These are phyloP conservation scores for Glarea lozoyensis DNA, from an alignment of 495 filamentous ascomycete species.

Conservation along the genomic window DNA sequence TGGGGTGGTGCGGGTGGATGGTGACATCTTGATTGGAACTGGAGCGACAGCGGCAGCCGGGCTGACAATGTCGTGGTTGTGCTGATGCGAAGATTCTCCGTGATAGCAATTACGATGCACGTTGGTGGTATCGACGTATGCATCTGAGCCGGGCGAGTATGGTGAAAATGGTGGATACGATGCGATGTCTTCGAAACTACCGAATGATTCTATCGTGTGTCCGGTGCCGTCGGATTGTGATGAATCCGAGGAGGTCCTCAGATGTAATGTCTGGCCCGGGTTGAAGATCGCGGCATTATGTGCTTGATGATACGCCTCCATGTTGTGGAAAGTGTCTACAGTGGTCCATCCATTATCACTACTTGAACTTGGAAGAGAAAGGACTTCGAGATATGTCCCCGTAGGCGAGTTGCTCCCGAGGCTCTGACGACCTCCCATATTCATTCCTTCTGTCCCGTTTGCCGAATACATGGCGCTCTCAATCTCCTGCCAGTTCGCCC, in stretches of 20 bases:
- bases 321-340: slow-evolving; percentile 50
- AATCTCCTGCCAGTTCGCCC: slow-evolving; percentile 66
- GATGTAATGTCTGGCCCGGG: slow-evolving; percentile 74
- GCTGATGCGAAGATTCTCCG: slow-evolving; percentile 37
- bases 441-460: slow-evolving; percentile 38
- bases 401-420: slow-evolving; percentile 75
- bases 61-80: slow-evolving; percentile 36
- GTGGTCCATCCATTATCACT: slow-evolving; percentile 81
- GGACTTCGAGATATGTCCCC: slow-evolving; percentile 71
- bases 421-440: slow-evolving; percentile 39
- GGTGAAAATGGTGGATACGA: slow-evolving; percentile 64
- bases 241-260: slow-evolving; percentile 76
- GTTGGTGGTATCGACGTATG: slow-evolving; percentile 37
- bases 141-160: slow-evolving; percentile 58
- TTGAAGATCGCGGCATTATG: slow-evolving; percentile 67
- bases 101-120: slow-evolving; percentile 43
- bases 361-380: slow-evolving; percentile 65
- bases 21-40: slow-evolving; percentile 59
- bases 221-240: slow-evolving; percentile 57
- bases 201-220: slow-evolving; percentile 50
- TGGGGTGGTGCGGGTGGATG: slow-evolving; percentile 44
- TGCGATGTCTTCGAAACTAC: slow-evolving; percentile 79
- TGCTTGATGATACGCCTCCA: slow-evolving; percentile 39
- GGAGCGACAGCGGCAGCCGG: slow-evolving; percentile 60
- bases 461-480: slow-evolving; percentile 47